Base-by-base conservation (phyloP, 139 green algal genomes). In the Coccomyxa sp. region DNA sequence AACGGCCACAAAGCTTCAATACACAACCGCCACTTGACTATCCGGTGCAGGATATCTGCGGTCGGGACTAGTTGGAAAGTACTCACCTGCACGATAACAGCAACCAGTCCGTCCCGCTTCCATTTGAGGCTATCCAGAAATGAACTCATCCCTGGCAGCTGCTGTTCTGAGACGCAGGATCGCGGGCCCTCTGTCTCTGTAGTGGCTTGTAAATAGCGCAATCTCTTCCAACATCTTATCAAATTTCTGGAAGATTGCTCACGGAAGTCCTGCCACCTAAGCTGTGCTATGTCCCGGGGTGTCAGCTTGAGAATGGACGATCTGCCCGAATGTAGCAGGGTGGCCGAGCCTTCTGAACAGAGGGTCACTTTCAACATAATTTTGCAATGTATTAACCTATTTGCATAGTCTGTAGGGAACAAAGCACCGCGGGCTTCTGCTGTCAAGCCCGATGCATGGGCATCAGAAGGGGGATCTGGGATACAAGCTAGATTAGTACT, bases 91-190 rank as follows among this genome's bases (percentile, higher is more conserved):
- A 92, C 96, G 32, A 99, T 98, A 4, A 96, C 96, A 31, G 95
- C 90, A 15, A 99, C 92, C n/a, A 99, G 87, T 11, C 94, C 95
- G 74, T 95, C 89, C 30, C 1, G 82, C 79, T 96, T 88, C 86
- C 91, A 99, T 83, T 98, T 98, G 9, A 99, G 81, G 12, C 80
- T 87, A 77, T 97, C 89, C 51, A 99, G 85, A 58, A 98, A 95
- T 0, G 66, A 75, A 1, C 83, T 83, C 89, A 96, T 92, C 38
- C 38, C 38, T 51, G 38, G 38, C 38, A 51, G 7, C 38, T 51
- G 38, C 38, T 51, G 38, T 51, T 51, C 38, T 7, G 38, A 51
- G 38, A 3, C 7, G 38, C 38, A 51, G 7, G 38, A 3, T 51
- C 7, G 38, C 38, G 38, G 38, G 82, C 90, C 90, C 21, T 67